These are phyloP conservation scores for Byssothecium circinans DNA, from an alignment of 2,329 filamentous ascomycete genomes.

Conservation along the genomic window DNA sequence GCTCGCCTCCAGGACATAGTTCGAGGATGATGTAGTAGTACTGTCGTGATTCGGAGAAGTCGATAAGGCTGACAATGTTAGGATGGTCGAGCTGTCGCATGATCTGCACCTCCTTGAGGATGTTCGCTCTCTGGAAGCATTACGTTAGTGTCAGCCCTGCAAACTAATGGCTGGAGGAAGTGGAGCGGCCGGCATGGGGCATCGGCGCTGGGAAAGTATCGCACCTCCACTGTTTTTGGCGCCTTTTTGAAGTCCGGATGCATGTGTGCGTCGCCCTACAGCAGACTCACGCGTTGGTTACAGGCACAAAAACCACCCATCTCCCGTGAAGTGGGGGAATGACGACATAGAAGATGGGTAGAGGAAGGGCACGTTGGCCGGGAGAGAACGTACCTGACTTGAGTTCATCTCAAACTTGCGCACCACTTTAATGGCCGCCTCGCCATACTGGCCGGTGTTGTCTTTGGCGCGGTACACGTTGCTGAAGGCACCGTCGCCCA, in stretches of 20 bases:
- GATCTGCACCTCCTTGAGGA: slow-evolving; percentile 97
- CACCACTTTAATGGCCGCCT: slow-evolving; percentile 98
- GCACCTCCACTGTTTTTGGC: slow-evolving; percentile 97
- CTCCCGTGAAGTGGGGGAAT: slow-evolving; percentile 26
- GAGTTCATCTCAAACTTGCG: slow-evolving; percentile 99
- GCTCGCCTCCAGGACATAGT: slow-evolving; percentile 88
- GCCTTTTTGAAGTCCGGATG: slow-evolving; percentile 91
- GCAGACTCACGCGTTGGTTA: slow-evolving; percentile 53
- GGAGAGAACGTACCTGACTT: slow-evolving; percentile 78
- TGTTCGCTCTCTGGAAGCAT: slow-evolving; percentile 79
- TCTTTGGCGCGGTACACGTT: slow-evolving; percentile 94
- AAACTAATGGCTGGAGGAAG: slow-evolving; percentile 15
- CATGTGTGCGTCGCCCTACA: slow-evolving; percentile 85
- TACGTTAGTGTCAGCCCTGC: slow-evolving; percentile 47
- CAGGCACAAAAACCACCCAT: slow-evolving; percentile 15
- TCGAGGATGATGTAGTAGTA: slow-evolving; percentile 98
- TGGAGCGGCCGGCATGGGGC: slow-evolving; percentile 35
- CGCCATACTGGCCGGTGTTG: slow-evolving; percentile 66
- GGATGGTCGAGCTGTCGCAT: slow-evolving; percentile 97
- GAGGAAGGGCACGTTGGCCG: slow-evolving; percentile 26
- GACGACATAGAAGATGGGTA: slow-evolving; percentile 21
- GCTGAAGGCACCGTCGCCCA: slow-evolving; percentile 98
- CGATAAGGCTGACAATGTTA: slow-evolving; percentile 90
- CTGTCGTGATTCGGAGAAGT: slow-evolving; percentile 89
- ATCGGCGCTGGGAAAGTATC: slow-evolving; percentile 38